phyloP scores from a whole-genome alignment of 306 rosid species.

The Lotus japonicus region DNA sequence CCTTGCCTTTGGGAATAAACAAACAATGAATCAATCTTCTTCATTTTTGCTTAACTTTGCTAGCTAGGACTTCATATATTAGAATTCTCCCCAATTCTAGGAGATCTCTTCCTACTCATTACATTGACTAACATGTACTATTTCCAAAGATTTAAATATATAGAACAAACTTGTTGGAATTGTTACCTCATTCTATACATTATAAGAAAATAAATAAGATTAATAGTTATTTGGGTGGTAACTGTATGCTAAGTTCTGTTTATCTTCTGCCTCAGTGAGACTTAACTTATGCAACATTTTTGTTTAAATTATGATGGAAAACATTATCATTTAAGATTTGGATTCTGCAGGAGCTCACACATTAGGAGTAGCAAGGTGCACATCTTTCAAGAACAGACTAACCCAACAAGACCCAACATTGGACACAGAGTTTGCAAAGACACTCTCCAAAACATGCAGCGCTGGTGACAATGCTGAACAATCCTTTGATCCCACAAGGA shows the following conservation, averaged over 20 bases:
- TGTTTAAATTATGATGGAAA: background rate
- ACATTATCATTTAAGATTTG: background rate
- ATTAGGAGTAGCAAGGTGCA: conserved; percentile 75
- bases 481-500: conserved; percentile 51
- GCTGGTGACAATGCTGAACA: conserved; percentile 56
- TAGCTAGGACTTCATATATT: no score
- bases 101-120: no score
- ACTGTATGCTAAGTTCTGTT: no score
- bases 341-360: conserved; percentile 64
- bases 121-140: no score
- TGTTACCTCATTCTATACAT: no score
- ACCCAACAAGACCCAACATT: conserved; percentile 27
- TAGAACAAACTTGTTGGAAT: no score
- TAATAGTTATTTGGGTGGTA: no score
- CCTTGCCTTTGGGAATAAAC: background rate
- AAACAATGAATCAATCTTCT: background rate
- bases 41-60: no score
- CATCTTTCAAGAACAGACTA: conserved; percentile 56
- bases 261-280: no score
- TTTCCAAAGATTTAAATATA: no score
- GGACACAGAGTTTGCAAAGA: conserved; percentile 49
- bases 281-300: background rate
- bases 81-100: no score
- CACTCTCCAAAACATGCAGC: conserved; percentile 48
- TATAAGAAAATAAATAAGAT: no score